Conservation (phyloP, 345 rosid species). For the Eucalyptus leucophloia region DNA sequence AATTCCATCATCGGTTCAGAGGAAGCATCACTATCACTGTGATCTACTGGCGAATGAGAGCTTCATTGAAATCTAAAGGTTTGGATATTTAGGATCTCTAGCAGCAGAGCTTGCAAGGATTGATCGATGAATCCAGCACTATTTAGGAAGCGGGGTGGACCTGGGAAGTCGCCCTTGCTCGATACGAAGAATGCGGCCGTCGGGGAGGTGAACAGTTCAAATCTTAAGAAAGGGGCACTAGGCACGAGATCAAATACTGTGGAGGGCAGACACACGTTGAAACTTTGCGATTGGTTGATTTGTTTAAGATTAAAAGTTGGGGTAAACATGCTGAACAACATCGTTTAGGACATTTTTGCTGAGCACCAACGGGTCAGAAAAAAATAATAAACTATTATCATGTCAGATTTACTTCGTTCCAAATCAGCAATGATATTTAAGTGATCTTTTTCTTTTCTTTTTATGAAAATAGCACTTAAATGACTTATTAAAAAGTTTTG, state of each 20-base stretch:
- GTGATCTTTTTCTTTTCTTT: not conserved
- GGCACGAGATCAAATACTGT: not conserved
- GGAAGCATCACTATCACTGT: not conserved
- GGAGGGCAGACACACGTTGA: not conserved
- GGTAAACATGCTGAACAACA: not conserved
- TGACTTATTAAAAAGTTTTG: too few species aligned
- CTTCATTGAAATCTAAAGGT: not conserved
- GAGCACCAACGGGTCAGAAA: fast-evolving
- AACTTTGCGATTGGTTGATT: not conserved
- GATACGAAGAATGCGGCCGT: not conserved
- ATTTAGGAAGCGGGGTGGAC: not conserved
- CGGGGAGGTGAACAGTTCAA: not conserved
- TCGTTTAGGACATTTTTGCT: not conserved
- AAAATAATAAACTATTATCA: not conserved
- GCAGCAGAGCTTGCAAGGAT: not conserved
- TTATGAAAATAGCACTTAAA: too few species aligned
- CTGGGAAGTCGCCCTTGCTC: not conserved
- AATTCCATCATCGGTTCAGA: not conserved
- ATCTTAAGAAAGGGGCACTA: not conserved
- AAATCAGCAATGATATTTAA: fast-evolving
- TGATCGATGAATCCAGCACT: not conserved
- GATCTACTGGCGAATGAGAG: not conserved
- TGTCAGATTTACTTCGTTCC: fast-evolving
- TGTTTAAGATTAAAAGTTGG: not conserved
- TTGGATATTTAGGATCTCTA: not conserved